Base-by-base conservation (phyloP, 208 protist species). In the Leptomonas seymouri region DNA sequence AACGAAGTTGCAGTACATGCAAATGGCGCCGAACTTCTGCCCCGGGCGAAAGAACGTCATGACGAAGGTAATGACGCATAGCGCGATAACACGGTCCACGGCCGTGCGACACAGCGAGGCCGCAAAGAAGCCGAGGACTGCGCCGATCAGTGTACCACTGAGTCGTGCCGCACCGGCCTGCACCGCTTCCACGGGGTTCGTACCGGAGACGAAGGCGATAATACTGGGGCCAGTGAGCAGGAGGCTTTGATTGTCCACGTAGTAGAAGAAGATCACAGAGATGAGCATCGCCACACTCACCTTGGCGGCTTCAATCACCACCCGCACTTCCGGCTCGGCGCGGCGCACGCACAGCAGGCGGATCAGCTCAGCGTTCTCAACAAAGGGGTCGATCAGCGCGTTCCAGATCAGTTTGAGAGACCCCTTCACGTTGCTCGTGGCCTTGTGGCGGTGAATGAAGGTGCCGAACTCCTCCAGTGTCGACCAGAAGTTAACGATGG, bases 201-300 rank as follows among this genome's bases (percentile, higher is more conserved):
- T 84, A 49, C 88, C 85, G 9, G 85, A 87, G 11, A 94, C 74
- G 55, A 91, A 91, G 30, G 88, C 88, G 71, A 91, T 94, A 53
- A 94, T 91, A 14, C 78, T 88, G 36, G 88, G 88, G 8, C 88
- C 88, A 0, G 88, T 84, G 16, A 94, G 64, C 56, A 90, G 67
- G 28, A 91, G 75, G n/a, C 62, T 77, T 27, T 87, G 74, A 49
- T 82, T 66, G 57, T 88, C 71, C 11, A 82, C 51, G 65, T 88
- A 85, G 79, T 85, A 91, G 65, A 90, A 91, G 62, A 94, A 94
- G 36, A 94, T 75, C 36, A 91, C 65, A 11, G 88, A 77, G 61
- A 91, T 78, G 50, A 94, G 67, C 88, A 94, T 94, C 41, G 88
- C 78, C 0, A 90, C 68, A 62, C 78, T 89, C 9, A 94, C 83